Evolutionary conservation across 495 filamentous ascomycete genomes (phyloP).

Genomic region (Penicillium waksmanii): DNA sequence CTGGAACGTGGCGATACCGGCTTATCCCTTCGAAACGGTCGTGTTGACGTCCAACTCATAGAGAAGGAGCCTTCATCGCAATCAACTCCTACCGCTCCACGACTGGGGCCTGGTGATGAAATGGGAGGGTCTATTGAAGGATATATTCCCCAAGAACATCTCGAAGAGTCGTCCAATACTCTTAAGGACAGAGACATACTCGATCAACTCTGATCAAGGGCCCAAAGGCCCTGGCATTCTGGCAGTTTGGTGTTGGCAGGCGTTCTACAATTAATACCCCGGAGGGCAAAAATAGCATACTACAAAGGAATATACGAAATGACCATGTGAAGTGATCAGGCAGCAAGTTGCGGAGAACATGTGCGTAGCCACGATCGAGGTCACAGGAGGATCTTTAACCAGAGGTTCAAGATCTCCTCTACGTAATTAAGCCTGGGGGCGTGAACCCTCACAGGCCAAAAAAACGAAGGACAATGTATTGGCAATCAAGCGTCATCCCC

Average conservation of each 20-base stretch:
- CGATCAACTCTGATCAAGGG: conserved; percentile 35
- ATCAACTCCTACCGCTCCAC: conserved; percentile 28
- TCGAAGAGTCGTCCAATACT: conserved; percentile 15
- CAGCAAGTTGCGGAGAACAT: conserved; percentile 9
- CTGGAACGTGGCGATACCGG: conserved; percentile 51
- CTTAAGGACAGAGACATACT: conserved; percentile 39
- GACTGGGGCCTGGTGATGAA: conserved; percentile 40
- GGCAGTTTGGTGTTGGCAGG: conserved; percentile 11
- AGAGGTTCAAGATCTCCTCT: conserved; percentile 21
- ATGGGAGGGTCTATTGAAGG: conserved; percentile 51
- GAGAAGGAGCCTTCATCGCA: conserved; percentile 38
- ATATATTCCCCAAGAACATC: conserved; percentile 38
- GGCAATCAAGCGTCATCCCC: conserved; percentile 92
- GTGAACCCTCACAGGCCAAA: conserved; percentile 16
- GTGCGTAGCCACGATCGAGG: conserved; percentile 17
- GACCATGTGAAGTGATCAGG: conserved; percentile 15
- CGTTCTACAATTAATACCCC: conserved; percentile 31
- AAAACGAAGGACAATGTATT: conserved; percentile 54
- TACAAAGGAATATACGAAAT: conserved; percentile 22
- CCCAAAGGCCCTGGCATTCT: conserved; percentile 12
- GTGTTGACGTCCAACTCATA: conserved; percentile 43
- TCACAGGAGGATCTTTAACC: conserved; percentile 15
- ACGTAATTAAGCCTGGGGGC: conserved; percentile 23
- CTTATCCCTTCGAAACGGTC: conserved; percentile 30
- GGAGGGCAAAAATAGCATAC: conserved; percentile 18